Evolutionary conservation across 2,329 filamentous ascomycete species (phyloP).

Genomic region (Mycocentrospora acerina): DNA sequence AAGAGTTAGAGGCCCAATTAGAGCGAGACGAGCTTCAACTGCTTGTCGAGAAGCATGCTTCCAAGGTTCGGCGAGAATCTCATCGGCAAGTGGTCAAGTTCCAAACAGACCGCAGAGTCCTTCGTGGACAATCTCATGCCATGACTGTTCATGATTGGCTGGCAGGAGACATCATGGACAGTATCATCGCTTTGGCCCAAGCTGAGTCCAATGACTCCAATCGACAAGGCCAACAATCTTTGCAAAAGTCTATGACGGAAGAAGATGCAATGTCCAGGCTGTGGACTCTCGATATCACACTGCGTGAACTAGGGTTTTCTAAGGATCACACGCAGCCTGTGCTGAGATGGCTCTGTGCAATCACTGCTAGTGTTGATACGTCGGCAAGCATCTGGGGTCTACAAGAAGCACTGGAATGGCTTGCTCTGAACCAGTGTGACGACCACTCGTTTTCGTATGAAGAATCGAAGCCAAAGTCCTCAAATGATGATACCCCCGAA

Average conservation of each 20-base stretch:
- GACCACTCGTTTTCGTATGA: slow-evolving; percentile 75
- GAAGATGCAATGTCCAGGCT: slow-evolving; percentile 78
- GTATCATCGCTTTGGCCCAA: slow-evolving; percentile 72
- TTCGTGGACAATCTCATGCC: slow-evolving; percentile 75
- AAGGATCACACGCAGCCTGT: slow-evolving; percentile 32
- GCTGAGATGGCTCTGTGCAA: slow-evolving; percentile 38
- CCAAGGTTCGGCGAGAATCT: slow-evolving; percentile 78
- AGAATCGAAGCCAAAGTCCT: slow-evolving; percentile 20
- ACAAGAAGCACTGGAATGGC: slow-evolving; percentile 85
- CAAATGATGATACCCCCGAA: slow-evolving; percentile 16
- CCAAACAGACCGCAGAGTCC: slow-evolving; percentile 80
- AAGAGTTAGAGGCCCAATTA: slow-evolving; percentile 86
- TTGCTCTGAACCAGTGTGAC: slow-evolving; percentile 72
- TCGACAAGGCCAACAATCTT: slow-evolving; percentile 45
- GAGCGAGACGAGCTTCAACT: slow-evolving; percentile 89
- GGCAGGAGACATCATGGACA: slow-evolving; percentile 73
- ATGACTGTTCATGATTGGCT: slow-evolving; percentile 78
- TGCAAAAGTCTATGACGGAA: slow-evolving; percentile 57
- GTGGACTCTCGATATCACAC: slow-evolving; percentile 79
- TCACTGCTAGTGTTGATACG: slow-evolving; percentile 51
- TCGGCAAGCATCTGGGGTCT: slow-evolving; percentile 73
- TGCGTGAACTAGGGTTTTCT: slow-evolving; percentile 70
- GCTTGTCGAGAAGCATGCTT: slow-evolving; percentile 79
- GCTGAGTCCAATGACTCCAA: slow-evolving; percentile 59
- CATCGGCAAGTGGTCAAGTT: slow-evolving; percentile 73